phyloP scores from a whole-genome alignment of 345 rosid genomes.

The Eucalyptus cloeziana region DNA sequence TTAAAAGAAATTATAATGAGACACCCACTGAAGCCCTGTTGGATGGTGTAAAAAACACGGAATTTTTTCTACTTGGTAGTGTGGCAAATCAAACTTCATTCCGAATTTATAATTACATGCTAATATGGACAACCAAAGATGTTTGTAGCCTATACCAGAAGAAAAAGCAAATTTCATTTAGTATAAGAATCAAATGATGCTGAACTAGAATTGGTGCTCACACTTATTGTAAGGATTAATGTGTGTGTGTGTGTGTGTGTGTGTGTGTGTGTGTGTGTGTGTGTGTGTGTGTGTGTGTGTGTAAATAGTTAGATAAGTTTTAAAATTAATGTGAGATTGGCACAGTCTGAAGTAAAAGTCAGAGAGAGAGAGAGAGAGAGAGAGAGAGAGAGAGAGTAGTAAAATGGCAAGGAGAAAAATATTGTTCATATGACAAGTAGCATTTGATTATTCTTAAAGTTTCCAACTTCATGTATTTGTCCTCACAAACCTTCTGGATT shows the following conservation, averaged over 20 bases:
- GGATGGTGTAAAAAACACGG: neutral
- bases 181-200: neutral
- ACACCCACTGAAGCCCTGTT: neutral
- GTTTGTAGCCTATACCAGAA: neutral
- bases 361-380: neutral
- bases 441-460: neutral
- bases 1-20: neutral
- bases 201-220: neutral
- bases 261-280: neutral
- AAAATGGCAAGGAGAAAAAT: neutral
- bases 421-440: neutral
- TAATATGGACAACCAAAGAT: neutral
- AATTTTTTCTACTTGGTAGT: neutral
- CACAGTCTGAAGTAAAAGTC: neutral
- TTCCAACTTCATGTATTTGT: neutral
- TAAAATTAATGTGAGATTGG: neutral
- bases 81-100: neutral
- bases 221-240: neutral
- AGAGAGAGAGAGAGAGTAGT: neutral
- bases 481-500: neutral
- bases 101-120: neutral
- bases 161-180: neutral
- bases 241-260: neutral
- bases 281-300: neutral
- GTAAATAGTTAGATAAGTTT: neutral